phyloP scores from a whole-genome alignment of 1,284 basidiomycete species.

The Rhodotorula glutinis region DNA sequence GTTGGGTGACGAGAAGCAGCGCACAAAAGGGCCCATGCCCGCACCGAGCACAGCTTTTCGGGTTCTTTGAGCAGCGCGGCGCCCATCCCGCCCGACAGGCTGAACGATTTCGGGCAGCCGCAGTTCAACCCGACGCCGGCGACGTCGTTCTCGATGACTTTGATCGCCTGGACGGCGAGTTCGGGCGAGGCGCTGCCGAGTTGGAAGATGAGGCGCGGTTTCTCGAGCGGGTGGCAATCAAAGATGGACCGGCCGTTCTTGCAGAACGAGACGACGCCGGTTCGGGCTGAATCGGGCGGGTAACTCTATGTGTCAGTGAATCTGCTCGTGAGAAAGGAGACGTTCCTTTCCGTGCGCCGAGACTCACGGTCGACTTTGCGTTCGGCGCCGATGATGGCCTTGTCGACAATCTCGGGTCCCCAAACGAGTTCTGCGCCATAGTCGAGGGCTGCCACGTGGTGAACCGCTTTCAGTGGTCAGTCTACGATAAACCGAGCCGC shows the following conservation, averaged over 20 bases:
- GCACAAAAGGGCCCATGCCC: too few species aligned
- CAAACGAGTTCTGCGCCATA: conserved; percentile 94
- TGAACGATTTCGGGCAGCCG: conserved; percentile 69
- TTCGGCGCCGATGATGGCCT: conserved; percentile 83
- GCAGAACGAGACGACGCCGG: conserved; percentile 85
- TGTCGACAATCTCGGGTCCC: conserved; percentile 96
- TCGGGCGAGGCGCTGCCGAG: conserved; percentile 86
- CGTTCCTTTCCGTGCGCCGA: background rate
- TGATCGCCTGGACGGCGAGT: conserved; percentile 85
- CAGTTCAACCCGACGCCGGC: conserved; percentile 93
- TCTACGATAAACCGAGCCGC: too few species aligned
- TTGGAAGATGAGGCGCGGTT: conserved; percentile 84
- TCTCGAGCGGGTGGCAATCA: conserved; percentile 90
- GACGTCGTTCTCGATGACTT: conserved; percentile 80
- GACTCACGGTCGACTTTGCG: conserved; percentile 76
- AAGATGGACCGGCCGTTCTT: conserved; percentile 74
- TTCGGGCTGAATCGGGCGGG: conserved; percentile 58
- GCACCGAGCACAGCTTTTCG: conserved; percentile 68
- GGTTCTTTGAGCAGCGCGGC: conserved; percentile 90
- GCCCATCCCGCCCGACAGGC: conserved; percentile 92
- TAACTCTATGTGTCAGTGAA: too few species aligned
- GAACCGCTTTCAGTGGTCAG: conserved; percentile 45
- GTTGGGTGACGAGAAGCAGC: too few species aligned
- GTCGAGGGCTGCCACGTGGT: conserved; percentile 72
- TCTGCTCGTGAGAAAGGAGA: too few species aligned